Conservation (phyloP, 2,329 filamentous ascomycete genomes). For the Dryadomyces sulphureus region DNA sequence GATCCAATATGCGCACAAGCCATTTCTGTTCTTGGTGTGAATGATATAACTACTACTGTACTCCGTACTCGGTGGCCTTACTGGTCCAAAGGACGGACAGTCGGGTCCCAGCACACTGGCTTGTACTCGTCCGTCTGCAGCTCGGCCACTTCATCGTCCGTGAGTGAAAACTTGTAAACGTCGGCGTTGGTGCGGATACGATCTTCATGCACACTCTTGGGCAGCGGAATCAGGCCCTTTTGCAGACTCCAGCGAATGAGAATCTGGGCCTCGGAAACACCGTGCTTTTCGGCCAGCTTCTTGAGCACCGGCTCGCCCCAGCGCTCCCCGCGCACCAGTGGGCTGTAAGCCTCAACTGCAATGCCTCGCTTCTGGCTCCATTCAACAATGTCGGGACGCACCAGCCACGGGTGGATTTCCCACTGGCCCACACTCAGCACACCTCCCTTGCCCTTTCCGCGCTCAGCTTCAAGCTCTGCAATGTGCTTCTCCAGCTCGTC, state of each 20-base stretch:
- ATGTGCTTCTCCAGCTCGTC: conserved; percentile 43
- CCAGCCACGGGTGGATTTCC: conserved; percentile 82
- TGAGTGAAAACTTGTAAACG: conserved; percentile 45
- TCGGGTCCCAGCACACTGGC: conserved; percentile 17
- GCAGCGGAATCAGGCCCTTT: conserved; percentile 53
- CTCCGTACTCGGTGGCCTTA: not conserved
- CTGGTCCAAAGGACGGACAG: conserved; percentile 9
- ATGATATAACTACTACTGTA: not conserved
- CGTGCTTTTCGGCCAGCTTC: conserved; percentile 54
- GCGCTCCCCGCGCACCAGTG: conserved; percentile 52
- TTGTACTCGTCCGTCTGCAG: conserved; percentile 17
- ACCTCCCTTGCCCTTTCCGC: conserved; percentile 50
- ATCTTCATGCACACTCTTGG: conserved; percentile 45
- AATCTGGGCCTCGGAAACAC: conserved; percentile 61
- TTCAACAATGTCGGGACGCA: conserved; percentile 59
- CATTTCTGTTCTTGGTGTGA: not conserved
- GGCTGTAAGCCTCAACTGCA: conserved; percentile 48
- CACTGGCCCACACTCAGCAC: conserved; percentile 74
- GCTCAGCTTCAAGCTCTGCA: conserved; percentile 43
- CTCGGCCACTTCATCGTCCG: conserved; percentile 39
- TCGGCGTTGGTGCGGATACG: conserved; percentile 50
- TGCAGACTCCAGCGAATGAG: conserved; percentile 71
- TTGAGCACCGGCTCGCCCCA: conserved; percentile 52
- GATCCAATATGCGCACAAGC: too few relatives aligned
- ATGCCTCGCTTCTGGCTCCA: conserved; percentile 57